Evolutionary conservation across 495 filamentous ascomycete species (phyloP).

Genomic region (Podospora pseudoanserina): DNA sequence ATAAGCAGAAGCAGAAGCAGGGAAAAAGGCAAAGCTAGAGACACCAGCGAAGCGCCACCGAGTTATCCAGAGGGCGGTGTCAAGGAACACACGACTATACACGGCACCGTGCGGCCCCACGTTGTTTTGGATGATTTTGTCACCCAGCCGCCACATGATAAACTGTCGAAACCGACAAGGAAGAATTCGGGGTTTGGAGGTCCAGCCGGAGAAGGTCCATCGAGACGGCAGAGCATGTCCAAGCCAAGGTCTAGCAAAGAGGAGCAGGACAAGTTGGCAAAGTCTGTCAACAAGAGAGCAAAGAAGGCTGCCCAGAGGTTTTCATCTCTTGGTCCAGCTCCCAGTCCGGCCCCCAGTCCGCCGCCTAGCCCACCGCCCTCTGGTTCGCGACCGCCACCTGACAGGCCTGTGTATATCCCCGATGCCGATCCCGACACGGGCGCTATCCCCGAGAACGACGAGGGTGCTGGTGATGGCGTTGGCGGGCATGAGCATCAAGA

Average conservation of each 20-base stretch:
- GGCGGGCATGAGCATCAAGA: neutral
- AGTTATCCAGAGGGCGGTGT: neutral
- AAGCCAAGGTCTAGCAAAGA: neutral
- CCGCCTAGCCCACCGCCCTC: neutral
- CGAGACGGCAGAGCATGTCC: neutral
- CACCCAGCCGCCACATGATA: neutral
- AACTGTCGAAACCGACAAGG: neutral
- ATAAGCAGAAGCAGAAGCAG: neutral
- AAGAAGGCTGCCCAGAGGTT: neutral
- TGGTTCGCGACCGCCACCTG: neutral
- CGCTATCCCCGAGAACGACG: neutral
- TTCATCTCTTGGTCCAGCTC: neutral
- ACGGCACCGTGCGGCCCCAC: neutral
- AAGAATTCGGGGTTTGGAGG: neutral
- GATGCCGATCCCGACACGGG: neutral
- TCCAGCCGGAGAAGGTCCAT: neutral
- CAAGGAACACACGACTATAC: neutral
- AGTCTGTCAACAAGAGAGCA: neutral
- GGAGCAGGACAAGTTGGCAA: neutral
- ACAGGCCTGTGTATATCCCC: neutral
- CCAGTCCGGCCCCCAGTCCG: too few species aligned
- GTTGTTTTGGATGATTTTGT: neutral
- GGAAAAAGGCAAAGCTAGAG: neutral
- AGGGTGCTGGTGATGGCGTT: neutral
- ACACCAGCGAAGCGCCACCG: neutral